These are phyloP conservation scores for Alternaria sp. DNA, from an alignment of 2,329 filamentous ascomycete species.

Conservation along the genomic window DNA sequence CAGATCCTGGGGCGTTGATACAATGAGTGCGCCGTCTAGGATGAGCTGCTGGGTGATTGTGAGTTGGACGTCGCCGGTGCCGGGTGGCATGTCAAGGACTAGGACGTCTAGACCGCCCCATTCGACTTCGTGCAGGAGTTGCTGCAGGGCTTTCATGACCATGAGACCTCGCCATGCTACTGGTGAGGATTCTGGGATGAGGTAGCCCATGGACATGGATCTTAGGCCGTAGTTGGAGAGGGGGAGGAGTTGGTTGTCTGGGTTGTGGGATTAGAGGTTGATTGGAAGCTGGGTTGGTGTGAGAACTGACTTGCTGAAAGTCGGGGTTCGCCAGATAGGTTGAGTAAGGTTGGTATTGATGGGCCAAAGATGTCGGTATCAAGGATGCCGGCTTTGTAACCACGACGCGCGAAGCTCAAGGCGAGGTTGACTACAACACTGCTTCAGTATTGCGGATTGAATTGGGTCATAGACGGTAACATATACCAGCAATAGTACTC, in stretches of 20 bases:
- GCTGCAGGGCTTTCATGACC: slow-evolving; percentile 96
- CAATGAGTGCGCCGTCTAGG: slow-evolving; percentile 84
- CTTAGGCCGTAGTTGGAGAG: slow-evolving; percentile 94
- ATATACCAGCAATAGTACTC: slow-evolving; percentile 81
- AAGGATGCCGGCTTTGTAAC: slow-evolving; percentile 83
- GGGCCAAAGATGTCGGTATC: slow-evolving; percentile 98
- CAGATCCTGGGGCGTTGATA: slow-evolving; percentile 93
- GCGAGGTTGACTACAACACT: slow-evolving; percentile 73
- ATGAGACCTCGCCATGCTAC: slow-evolving; percentile 96
- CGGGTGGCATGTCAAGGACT: slow-evolving; percentile 89
- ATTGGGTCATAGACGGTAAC: neutral
- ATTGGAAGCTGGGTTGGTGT: neutral
- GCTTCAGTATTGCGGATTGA: slow-evolving; percentile 1
- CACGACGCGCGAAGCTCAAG: slow-evolving; percentile 81
- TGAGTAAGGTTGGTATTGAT: slow-evolving; percentile 87
- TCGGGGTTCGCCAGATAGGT: slow-evolving; percentile 78
- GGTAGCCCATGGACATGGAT: slow-evolving; percentile 98
- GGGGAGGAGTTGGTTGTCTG: slow-evolving; percentile 82
- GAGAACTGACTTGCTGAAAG: slow-evolving; percentile 69
- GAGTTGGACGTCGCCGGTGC: slow-evolving; percentile 93
- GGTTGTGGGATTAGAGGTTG: slow-evolving; percentile 9
- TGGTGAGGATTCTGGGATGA: slow-evolving; percentile 78
- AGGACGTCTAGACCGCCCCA: slow-evolving; percentile 91
- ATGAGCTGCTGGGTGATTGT: slow-evolving; percentile 95
- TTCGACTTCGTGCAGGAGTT: slow-evolving; percentile 91